These are phyloP conservation scores for Gautieria morchelliformis DNA, from an alignment of 768 basidiomycete species.

Conservation along the genomic window DNA sequence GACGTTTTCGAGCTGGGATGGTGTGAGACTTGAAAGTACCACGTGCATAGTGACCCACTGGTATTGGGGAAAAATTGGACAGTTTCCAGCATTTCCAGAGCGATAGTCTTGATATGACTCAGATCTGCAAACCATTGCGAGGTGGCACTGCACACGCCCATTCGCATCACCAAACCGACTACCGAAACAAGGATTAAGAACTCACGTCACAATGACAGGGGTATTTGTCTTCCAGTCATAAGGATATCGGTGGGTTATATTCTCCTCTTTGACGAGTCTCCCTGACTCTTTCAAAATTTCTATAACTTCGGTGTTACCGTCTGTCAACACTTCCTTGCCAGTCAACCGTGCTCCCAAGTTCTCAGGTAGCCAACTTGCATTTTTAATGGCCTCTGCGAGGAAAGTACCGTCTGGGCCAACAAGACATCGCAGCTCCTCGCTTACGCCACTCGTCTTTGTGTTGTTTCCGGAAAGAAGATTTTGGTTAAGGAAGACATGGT, in stretches of 20 bases:
- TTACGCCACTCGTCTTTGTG: slow-evolving; percentile 19
- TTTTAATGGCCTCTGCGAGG: slow-evolving; percentile 28
- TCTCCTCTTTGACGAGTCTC: slow-evolving; percentile 52
- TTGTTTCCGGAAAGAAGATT: slow-evolving; percentile 33
- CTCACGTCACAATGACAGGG: slow-evolving; percentile 84
- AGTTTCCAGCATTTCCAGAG: slow-evolving; percentile 53
- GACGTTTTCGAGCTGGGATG: slow-evolving; percentile 66
- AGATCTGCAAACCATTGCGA: slow-evolving; percentile 98
- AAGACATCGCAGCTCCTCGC: slow-evolving; percentile 55
- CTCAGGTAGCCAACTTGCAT: slow-evolving; percentile 45
- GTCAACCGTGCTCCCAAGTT: slow-evolving; percentile 34
- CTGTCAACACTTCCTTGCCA: slow-evolving; percentile 65
- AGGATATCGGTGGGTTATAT: slow-evolving; percentile 81
- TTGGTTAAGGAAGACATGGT: slow-evolving; percentile 50
- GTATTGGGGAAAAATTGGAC: slow-evolving; percentile 69
- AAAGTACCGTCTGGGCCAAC: slow-evolving; percentile 74
- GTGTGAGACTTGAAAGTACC: not conserved
- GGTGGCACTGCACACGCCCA: slow-evolving; percentile 52
- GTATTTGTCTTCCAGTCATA: slow-evolving; percentile 95
- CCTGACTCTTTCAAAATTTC: slow-evolving; percentile 44
- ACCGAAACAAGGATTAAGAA: slow-evolving; percentile 1
- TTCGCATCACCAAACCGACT: not conserved
- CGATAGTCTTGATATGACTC: slow-evolving; percentile 69
- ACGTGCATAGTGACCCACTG: slow-evolving; percentile 37
- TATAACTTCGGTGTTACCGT: slow-evolving; percentile 60